Percentiles rank a stretch among this genome's conserved stretches.
Conservation (phyloP, 2,329 filamentous ascomycete genomes). For the Fusarium sp. region DNA sequence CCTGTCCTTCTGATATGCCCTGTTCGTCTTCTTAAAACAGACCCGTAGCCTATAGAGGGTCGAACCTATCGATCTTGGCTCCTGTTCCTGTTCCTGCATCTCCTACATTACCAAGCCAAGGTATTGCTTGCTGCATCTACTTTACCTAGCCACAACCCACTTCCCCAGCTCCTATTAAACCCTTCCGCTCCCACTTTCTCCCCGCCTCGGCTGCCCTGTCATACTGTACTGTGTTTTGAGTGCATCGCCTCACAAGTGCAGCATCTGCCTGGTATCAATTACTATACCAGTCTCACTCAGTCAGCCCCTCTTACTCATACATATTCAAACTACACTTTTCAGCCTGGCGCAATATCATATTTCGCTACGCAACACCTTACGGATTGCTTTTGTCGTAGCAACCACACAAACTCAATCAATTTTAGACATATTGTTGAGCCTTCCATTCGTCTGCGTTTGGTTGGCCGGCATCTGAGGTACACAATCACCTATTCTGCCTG, state of each 20-base stretch:
- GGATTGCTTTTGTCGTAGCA: constrained; percentile 34
- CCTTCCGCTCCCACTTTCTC: constrained; percentile 23
- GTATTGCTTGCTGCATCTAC: constrained; percentile 14
- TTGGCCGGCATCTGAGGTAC: constrained; percentile 42
- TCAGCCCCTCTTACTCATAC: constrained; percentile 34
- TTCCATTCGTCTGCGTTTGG: constrained; percentile 33
- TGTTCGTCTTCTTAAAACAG: constrained; percentile 26
- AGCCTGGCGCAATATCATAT: constrained; percentile 36
- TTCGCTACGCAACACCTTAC: constrained; percentile 25
- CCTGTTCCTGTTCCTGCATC: constrained; percentile 39
- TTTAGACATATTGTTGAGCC: constrained; percentile 20
- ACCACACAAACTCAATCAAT: constrained; percentile 19
- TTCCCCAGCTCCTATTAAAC: constrained; percentile 34
- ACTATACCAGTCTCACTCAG: constrained; percentile 3
- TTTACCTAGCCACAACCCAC: constrained; percentile 35
- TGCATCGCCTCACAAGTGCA: constrained; percentile 37
- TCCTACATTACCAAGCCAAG: constrained; percentile 5
- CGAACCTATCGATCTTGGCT: constrained; percentile 25
- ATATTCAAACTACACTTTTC: constrained; percentile 33
- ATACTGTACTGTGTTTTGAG: constrained; percentile 5
- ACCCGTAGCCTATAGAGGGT: constrained; percentile 36
- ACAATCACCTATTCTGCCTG: constrained; percentile 30
- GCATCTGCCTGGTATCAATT: constrained; percentile 12
- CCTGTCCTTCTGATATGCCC: constrained; percentile 40
- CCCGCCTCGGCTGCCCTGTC: constrained; percentile 1